phyloP scores from a whole-genome alignment of 179 eudicot species.

The Heliamphora pulchella region DNA sequence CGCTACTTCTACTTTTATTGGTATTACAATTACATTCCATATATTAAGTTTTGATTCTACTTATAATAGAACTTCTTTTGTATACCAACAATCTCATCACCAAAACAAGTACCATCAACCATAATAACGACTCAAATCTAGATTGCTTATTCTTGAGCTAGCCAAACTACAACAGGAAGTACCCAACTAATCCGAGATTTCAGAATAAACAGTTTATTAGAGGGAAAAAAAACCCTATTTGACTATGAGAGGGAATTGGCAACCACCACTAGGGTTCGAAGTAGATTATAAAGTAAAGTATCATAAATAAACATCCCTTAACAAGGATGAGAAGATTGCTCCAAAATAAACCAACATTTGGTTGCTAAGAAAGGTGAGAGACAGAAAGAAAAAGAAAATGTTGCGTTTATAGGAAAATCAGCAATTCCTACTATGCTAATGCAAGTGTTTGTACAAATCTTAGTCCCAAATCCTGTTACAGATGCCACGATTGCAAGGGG shows the following conservation, averaged over 20 bases:
- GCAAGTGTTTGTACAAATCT: background rate
- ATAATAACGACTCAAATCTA: background rate
- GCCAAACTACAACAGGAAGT: background rate
- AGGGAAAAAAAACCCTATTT: background rate
- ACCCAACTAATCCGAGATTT: background rate
- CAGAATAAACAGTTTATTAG: background rate
- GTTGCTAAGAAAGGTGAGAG: background rate
- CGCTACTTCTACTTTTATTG: too few species aligned
- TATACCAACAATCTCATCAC: background rate
- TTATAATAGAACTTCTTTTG: too few species aligned
- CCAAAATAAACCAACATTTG: background rate
- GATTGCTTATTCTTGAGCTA: background rate
- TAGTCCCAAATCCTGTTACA: background rate
- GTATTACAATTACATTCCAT: too few species aligned
- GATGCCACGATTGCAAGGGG: background rate
- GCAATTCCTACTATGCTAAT: background rate
- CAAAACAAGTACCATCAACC: background rate
- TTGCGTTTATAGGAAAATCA: background rate
- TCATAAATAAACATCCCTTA: background rate
- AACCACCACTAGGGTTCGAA: background rate
- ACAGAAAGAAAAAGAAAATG: background rate
- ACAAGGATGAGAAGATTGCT: background rate
- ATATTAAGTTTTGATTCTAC: too few species aligned
- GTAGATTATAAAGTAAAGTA: background rate
- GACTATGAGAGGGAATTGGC: background rate